Conservation (phyloP, 441 rosid genomes). For the Hypseocharis bilobata region DNA sequence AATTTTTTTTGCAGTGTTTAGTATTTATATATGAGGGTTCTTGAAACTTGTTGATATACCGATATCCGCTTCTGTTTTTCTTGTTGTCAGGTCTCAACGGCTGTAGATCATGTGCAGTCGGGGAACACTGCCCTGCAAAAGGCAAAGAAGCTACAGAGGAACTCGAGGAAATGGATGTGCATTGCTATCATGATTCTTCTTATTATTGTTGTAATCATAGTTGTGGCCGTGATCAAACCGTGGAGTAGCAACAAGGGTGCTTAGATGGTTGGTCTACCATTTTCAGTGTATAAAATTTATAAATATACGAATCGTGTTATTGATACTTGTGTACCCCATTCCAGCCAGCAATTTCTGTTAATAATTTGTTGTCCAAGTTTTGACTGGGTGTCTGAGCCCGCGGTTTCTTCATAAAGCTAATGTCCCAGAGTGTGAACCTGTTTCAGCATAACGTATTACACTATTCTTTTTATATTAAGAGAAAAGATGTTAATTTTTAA, state of each 20-base stretch:
- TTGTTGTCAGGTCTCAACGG: constrained; percentile 65
- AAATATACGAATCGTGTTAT: no score
- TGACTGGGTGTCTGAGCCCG: background rate
- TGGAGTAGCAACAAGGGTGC: constrained; percentile 70
- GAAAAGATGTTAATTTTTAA: background rate
- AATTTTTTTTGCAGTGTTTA: background rate
- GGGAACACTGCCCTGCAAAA: constrained; percentile 65
- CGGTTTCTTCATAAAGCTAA: no score
- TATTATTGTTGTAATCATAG: constrained; percentile 51
- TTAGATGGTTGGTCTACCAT: constrained; percentile 28
- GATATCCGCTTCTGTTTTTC: background rate
- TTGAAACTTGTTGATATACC: background rate
- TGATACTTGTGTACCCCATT: background rate
- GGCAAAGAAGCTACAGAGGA: constrained; percentile 67
- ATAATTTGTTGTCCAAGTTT: constrained; percentile 11
- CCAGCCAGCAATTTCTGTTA: constrained; percentile 19
- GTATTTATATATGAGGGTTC: background rate
- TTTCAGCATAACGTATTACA: background rate
- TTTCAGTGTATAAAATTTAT: constrained; percentile 8
- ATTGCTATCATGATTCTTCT: constrained; percentile 75
- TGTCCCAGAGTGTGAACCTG: background rate
- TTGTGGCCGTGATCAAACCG: constrained; percentile 60
- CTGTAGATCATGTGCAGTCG: constrained; percentile 83
- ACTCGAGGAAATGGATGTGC: constrained; percentile 91
- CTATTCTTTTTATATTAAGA: background rate